Evolutionary conservation across 2,329 filamentous ascomycete species (phyloP), one percentile per base, ranked within the genome.

Genomic region (Periconia digitata): DNA sequence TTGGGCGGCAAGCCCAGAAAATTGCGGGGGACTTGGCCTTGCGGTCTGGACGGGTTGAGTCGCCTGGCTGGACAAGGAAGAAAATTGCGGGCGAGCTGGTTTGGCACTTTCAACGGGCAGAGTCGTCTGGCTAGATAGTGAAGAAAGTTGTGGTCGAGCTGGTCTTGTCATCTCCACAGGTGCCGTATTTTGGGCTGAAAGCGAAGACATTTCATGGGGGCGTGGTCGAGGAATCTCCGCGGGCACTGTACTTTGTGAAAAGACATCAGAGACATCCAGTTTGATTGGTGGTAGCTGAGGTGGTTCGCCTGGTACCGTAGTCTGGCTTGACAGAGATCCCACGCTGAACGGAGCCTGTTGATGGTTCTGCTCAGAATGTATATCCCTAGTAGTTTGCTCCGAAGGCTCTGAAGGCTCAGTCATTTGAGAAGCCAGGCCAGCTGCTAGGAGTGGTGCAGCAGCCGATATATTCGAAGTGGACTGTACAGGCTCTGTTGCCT

Each of bases 351-450:
- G 37, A 43, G 42, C 32, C 36, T 46, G 49, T 13, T 42, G 46
- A 10, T 18, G n/a, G 15, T 36, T 35, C 24, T 23, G 38, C 22
- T 27, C 49, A 17, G 38, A 12, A n/a, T 24, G 12, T 17, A 40
- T 23, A 8, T 45, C 39, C 24, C 35, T 50, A 10, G 48, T 43
- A 2, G 18, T 41, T 24, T 44, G 1, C 29, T 46, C 44, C 53
- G 51, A 29, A 15, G 63, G 1, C 29, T 46, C 44, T 53, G 51
- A 29, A 15, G 63, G 60, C 44, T 61, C 63, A 12, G 62, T 62
- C 29, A 58, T 52, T 46, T 70, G 64, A 23, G 62, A 52, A 37
- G 59, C 57, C 21, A 71, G 54, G 8, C 55, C 53, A 29, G 68
- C 70, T 29, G 64, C 61, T 34, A 56, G 50, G 15, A 71, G 49